Conservation (phyloP, 495 filamentous ascomycete species). For the Penicillium fimorum region DNA sequence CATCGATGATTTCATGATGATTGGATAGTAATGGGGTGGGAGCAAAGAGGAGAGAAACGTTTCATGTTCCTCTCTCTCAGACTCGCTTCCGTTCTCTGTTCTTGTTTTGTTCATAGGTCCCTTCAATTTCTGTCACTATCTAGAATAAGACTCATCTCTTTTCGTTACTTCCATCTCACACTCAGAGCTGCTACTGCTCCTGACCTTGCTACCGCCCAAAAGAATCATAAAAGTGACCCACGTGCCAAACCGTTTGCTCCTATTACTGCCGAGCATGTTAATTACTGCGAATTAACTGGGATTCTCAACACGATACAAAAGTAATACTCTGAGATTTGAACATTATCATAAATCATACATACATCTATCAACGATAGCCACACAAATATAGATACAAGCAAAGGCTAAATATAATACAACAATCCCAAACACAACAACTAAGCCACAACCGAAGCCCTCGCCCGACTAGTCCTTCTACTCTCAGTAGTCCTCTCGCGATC, state of each 20-base stretch:
- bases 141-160: not conserved
- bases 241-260: not conserved
- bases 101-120: not conserved
- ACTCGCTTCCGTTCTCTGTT: not conserved
- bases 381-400: not conserved
- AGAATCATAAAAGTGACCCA: not conserved
- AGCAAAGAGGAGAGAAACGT: no score
- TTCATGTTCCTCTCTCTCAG: not conserved
- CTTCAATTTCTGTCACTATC: not conserved
- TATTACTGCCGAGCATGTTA: not conserved
- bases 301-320: no score
- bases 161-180: not conserved
- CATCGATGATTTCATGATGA: no score
- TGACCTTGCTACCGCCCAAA: not conserved
- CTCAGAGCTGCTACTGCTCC: not conserved
- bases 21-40: no score
- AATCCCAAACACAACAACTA: not conserved
- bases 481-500: constrained; percentile 20
- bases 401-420: not conserved
- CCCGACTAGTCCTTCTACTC: constrained; percentile 7
- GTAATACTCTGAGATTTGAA: not conserved
- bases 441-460: constrained; percentile 1
- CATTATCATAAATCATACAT: not conserved
- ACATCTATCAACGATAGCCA: not conserved
- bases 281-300: no score